Evolutionary conservation across 2,329 filamentous ascomycete genomes (phyloP), one percentile per base, ranked within the genome.

Genomic region (Dichotomopilus funicola): DNA sequence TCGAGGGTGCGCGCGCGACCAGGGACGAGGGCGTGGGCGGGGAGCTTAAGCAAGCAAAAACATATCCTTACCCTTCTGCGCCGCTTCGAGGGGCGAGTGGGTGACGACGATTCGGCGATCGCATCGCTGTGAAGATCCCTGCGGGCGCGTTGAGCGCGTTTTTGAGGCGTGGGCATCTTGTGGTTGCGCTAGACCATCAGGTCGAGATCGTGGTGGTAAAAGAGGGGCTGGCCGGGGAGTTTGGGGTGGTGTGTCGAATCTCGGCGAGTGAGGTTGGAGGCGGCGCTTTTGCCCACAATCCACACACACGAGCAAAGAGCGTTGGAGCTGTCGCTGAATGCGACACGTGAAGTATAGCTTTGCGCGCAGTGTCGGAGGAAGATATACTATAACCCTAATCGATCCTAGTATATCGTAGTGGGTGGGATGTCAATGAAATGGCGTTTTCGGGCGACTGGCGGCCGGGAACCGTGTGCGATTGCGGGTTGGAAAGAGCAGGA

Each of bases 11-110:
- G 51, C 49, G 44, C 53, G 49, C 47, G 48, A 27, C 19, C 19
- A 49, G 48, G 54, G 38, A 56, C 27, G 57, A 64, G 49, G 51
- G 59, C 5, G 13, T 42, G 40, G 40, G 40, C 19, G 19, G 19
- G 19, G 19, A 27, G 19, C 19, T 27, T 27, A 27, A 27, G 40
- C 40, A 42, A 6, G 40, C 11, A 11, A 42, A 42, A 11, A 12
- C 12, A 51, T 31, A 42, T 54, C 45, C 68, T 48, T 69, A 81
- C 80, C 76, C 80, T 82, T 73, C 78, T 85, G 71, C 82, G 79
- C 65, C 82, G 81, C 73, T 86, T 86, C 9, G 77, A 72, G n/a
- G 82, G 82, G 53, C 81, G 78, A 56, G 76, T 79, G 11, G 82
- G 82, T 4, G 82, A 85, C 33, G 81, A 81, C 47, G 78, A 74